Evolutionary conservation across 148 eudicot species (phyloP).

Genomic region (Camellia lanceoleosa): DNA sequence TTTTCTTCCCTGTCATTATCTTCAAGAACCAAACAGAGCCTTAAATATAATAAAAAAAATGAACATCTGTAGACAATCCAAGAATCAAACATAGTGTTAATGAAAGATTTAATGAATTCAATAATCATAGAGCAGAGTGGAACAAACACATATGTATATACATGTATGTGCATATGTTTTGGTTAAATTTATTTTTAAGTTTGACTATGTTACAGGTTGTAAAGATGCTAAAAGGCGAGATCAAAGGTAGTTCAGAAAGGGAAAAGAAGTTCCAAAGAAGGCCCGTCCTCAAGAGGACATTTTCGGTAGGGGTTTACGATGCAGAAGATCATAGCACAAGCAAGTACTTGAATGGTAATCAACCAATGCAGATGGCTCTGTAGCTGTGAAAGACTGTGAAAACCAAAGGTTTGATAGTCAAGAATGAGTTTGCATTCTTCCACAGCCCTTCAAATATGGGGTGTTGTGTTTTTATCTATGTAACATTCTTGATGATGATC

Average conservation of each 20-base stretch:
- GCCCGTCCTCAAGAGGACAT: slow-evolving; percentile 62
- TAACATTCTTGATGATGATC: neutral
- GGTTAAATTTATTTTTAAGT: neutral
- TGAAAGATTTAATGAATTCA: too few species aligned
- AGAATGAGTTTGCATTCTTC: too few species aligned
- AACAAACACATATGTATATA: neutral
- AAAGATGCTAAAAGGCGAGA: slow-evolving; percentile 56
- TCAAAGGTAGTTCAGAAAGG: slow-evolving; percentile 28
- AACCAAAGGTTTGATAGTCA: neutral
- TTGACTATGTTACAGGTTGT: slow-evolving; percentile 46
- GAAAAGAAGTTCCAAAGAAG: slow-evolving; percentile 41
- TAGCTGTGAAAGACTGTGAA: slow-evolving; percentile 26
- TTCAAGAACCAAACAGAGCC: neutral
- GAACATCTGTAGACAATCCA: too few species aligned
- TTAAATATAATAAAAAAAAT: too few species aligned
- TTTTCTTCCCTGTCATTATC: neutral
- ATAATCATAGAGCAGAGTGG: neutral
- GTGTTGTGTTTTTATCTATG: neutral
- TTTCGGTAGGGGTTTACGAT: slow-evolving; percentile 46
- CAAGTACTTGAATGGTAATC: slow-evolving; percentile 47
- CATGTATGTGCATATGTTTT: too few species aligned
- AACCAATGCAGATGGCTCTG: slow-evolving; percentile 45
- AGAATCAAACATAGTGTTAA: too few species aligned
- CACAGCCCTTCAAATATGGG: neutral
- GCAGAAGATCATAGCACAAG: slow-evolving; percentile 46